phyloP scores from a whole-genome alignment of 805 yeast species.

The Torulaspora quercuum region DNA sequence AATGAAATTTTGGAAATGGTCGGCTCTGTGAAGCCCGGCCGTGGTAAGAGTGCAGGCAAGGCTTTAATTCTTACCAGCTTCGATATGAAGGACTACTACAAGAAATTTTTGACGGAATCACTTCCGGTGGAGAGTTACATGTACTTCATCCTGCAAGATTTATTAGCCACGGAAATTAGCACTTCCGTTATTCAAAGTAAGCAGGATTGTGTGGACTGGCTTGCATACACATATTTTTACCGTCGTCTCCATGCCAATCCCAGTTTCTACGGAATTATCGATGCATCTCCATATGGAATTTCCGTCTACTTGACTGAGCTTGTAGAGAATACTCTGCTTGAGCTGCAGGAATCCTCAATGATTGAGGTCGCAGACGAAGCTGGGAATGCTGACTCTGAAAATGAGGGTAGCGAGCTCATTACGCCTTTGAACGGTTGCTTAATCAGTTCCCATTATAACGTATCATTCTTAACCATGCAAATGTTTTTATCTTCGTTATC shows the following conservation, averaged over 20 bases:
- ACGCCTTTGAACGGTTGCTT: slow-evolving; percentile 65
- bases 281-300: slow-evolving; percentile 59
- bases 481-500: slow-evolving; percentile 51
- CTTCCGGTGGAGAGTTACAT: slow-evolving; percentile 82
- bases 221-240: slow-evolving; percentile 79
- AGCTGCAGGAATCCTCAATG: slow-evolving; percentile 56
- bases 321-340: slow-evolving; percentile 67
- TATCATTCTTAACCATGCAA: slow-evolving; percentile 65
- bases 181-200: slow-evolving; percentile 57
- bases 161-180: slow-evolving; percentile 69
- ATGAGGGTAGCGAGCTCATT: slow-evolving; percentile 42
- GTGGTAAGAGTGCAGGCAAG: slow-evolving; percentile 36
- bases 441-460: slow-evolving; percentile 69
- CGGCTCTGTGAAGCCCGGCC: slow-evolving; percentile 39
- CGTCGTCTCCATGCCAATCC: slow-evolving; percentile 80
- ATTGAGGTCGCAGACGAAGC: slow-evolving; percentile 51
- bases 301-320: slow-evolving; percentile 82
- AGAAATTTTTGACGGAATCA: slow-evolving; percentile 66
- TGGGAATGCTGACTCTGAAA: slow-evolving; percentile 34
- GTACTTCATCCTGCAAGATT: slow-evolving; percentile 57
- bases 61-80: slow-evolving; percentile 57
- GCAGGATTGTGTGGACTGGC: slow-evolving; percentile 89
- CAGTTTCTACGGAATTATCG: slow-evolving; percentile 77
- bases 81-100: slow-evolving; percentile 58
- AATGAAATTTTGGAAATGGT: slow-evolving; percentile 65